phyloP scores from a whole-genome alignment of 2,329 filamentous ascomycete species.

The Colletotrichum sp. region DNA sequence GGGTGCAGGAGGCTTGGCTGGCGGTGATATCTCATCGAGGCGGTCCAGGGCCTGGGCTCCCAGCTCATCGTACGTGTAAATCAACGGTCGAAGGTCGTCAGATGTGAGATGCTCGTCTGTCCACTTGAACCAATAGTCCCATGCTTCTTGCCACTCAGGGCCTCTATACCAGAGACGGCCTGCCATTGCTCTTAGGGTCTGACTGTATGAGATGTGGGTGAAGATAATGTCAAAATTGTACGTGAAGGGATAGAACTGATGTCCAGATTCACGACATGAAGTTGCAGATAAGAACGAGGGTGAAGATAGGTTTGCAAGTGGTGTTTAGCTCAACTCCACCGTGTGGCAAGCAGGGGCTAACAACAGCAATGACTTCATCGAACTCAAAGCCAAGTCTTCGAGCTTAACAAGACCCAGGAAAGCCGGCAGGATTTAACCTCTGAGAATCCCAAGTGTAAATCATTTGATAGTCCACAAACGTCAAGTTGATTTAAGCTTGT shows the following conservation, averaged over 20 bases:
- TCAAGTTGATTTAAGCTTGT: background rate
- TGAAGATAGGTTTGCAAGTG: background rate
- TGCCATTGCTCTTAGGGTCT: background rate
- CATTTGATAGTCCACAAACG: background rate
- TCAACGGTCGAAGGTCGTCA: constrained; percentile 64
- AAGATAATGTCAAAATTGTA: background rate
- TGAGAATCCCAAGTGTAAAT: background rate
- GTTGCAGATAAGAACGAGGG: background rate
- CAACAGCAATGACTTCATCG: background rate
- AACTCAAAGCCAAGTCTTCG: background rate
- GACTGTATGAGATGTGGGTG: background rate
- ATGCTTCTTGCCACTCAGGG: constrained; percentile 37
- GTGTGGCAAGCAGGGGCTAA: background rate
- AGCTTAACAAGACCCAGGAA: background rate
- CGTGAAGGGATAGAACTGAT: background rate
- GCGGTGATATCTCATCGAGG: constrained; percentile 66
- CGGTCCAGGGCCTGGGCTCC: constrained; percentile 69
- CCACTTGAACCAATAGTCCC: constrained; percentile 74
- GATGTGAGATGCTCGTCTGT: constrained; percentile 67
- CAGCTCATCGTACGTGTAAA: constrained; percentile 71
- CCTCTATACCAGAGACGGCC: constrained; percentile 15
- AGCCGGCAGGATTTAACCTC: background rate
- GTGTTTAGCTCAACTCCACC: background rate
- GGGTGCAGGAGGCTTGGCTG: constrained; percentile 29
- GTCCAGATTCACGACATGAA: background rate